These are phyloP conservation scores for Anastatica hierochuntica DNA, from an alignment of 345 rosid genomes.

Conservation along the genomic window DNA sequence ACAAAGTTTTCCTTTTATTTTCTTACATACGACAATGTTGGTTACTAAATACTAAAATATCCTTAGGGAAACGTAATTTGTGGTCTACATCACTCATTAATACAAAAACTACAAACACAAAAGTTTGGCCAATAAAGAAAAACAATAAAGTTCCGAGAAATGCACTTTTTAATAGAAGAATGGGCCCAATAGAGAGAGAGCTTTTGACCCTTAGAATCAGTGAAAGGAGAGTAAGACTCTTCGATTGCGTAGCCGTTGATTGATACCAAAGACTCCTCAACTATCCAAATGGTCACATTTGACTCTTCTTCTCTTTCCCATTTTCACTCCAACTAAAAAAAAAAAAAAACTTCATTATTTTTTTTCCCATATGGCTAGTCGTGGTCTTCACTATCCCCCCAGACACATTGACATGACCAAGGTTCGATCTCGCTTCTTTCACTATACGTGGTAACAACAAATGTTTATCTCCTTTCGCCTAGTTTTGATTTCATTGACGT, in stretches of 20 bases:
- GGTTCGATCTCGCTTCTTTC: constrained; percentile 5
- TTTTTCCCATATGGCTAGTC: constrained; percentile 14
- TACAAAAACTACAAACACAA: too few relatives aligned
- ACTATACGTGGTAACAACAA: constrained; percentile 1
- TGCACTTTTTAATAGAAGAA: constrained; percentile 7
- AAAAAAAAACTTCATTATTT: background rate
- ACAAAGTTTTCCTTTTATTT: too few relatives aligned
- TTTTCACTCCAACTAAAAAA: background rate
- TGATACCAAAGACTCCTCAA: constrained; percentile 30
- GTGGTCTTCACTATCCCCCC: constrained; percentile 20
- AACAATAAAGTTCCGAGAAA: background rate
- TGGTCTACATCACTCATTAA: too few relatives aligned
- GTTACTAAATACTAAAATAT: too few relatives aligned
- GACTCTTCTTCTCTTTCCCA: constrained; percentile 10
- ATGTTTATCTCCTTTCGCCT: background rate
- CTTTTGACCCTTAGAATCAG: constrained; percentile 35
- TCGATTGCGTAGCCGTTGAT: constrained; percentile 5
- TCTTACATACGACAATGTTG: too few relatives aligned
- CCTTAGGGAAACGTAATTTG: too few relatives aligned
- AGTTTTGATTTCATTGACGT: background rate
- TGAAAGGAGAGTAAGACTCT: constrained; percentile 25
- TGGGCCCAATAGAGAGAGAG: background rate
- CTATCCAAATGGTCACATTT: constrained; percentile 36
- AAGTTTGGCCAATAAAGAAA: background rate
- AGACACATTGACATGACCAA: constrained; percentile 19